These are phyloP conservation scores for Cryptococcus sp. DNA, from an alignment of 1,284 basidiomycete species.

Conservation along the genomic window DNA sequence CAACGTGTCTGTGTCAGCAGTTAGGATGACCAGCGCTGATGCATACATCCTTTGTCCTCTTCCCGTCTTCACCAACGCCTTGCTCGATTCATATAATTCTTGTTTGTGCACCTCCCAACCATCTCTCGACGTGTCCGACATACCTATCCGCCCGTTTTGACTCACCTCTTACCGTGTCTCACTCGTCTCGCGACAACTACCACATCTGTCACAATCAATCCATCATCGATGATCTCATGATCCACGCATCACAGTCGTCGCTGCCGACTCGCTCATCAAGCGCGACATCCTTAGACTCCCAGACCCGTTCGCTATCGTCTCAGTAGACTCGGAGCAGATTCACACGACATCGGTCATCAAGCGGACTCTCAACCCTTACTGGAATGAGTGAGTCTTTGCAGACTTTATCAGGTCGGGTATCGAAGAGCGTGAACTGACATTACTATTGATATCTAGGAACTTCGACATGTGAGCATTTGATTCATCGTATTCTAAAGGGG, in stretches of 20 bases:
- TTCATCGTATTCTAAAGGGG: not conserved
- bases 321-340: constrained; percentile 91
- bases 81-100: too few relatives aligned
- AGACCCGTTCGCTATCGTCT: constrained; percentile 92
- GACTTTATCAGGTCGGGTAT: too few relatives aligned
- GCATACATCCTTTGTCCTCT: not conserved
- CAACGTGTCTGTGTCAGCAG: not conserved
- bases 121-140: not conserved
- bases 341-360: constrained; percentile 88
- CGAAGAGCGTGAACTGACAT: too few relatives aligned
- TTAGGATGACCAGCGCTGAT: not conserved
- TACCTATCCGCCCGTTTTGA: not conserved
- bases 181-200: not conserved
- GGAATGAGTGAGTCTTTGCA: constrained; percentile 66
- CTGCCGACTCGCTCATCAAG: constrained; percentile 83
- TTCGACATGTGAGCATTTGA: constrained; percentile 70
- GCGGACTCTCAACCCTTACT: constrained; percentile 86
- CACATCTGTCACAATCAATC: not conserved
- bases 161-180: constrained; percentile 3
- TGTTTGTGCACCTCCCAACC: not conserved
- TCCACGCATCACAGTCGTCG: constrained; percentile 65
- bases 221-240: not conserved
- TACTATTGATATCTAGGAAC: constrained; percentile 52
- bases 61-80: too few relatives aligned
- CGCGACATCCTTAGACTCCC: constrained; percentile 88